Evolutionary conservation across 2,329 filamentous ascomycete species (phyloP).

Genomic region (Dendryphion nanum): DNA sequence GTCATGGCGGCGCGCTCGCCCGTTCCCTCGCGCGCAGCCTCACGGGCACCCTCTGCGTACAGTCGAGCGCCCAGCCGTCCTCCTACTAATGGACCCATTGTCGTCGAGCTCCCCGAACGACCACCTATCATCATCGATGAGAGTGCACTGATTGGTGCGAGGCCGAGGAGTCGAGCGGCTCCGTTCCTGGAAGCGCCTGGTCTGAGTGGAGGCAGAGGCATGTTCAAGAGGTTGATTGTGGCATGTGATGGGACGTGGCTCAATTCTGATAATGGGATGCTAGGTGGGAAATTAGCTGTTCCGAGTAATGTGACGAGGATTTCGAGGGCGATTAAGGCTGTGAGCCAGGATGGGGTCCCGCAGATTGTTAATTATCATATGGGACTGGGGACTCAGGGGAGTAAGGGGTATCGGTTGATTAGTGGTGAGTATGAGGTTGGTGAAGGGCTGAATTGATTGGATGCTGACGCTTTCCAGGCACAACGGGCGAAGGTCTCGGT

Average conservation of each 20-base stretch:
- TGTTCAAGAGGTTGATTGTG: slow-evolving; percentile 42
- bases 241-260: slow-evolving; percentile 49
- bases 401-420: slow-evolving; percentile 42
- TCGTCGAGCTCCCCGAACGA: slow-evolving; percentile 3
- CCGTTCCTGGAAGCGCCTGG: slow-evolving; percentile 25
- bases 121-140: slow-evolving; percentile 7
- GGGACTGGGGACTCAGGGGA: slow-evolving; percentile 48
- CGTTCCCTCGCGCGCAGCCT: neutral
- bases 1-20: neutral
- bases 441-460: no score
- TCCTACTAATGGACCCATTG: slow-evolving; percentile 1
- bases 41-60: no score
- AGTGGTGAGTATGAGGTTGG: slow-evolving; percentile 24
- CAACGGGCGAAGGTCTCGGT: slow-evolving; percentile 45
- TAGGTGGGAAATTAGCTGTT: slow-evolving; percentile 44
- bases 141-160: slow-evolving; percentile 6
- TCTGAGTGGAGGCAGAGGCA: slow-evolving; percentile 35
- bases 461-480: slow-evolving; percentile 19
- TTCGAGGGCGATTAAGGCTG: slow-evolving; percentile 48
- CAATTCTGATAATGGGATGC: slow-evolving; percentile 47
- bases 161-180: slow-evolving; percentile 19
- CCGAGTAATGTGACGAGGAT: slow-evolving; percentile 53
- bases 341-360: slow-evolving; percentile 48
- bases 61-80: neutral
- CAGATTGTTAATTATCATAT: slow-evolving; percentile 54